These are phyloP conservation scores for Populus tomentosa DNA, from an alignment of 441 rosid species.

Conservation along the genomic window DNA sequence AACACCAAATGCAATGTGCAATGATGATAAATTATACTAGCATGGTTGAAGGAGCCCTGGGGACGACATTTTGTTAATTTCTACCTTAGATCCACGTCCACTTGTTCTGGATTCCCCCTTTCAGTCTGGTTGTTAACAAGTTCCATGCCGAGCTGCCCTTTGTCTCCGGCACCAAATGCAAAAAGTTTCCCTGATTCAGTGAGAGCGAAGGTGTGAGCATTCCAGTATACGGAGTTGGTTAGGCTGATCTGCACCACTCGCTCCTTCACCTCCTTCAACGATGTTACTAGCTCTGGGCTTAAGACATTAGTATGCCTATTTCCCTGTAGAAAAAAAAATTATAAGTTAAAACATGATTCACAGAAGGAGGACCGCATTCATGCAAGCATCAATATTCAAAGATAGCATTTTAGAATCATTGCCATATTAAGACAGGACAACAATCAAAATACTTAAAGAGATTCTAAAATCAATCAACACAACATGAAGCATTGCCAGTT, in stretches of 20 bases:
- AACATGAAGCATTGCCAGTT: neutral
- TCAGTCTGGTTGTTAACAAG: constrained; percentile 59
- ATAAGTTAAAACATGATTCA: neutral
- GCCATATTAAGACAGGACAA: neutral
- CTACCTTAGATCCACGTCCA: constrained; percentile 64
- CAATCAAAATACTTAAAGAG: neutral
- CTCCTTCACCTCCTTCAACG: constrained; percentile 68
- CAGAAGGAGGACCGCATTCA: neutral
- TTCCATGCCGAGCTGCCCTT: constrained; percentile 89
- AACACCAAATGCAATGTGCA: constrained; percentile 41
- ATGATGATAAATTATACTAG: constrained; percentile 13
- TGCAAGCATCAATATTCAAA: neutral
- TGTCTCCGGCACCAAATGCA: constrained; percentile 91
- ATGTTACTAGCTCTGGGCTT: constrained; percentile 72
- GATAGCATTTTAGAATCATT: neutral
- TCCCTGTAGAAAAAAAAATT: constrained; percentile 34
- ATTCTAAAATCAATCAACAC: neutral
- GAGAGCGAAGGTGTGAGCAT: constrained; percentile 91
- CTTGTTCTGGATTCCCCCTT: constrained; percentile 65
- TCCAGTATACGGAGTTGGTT: constrained; percentile 81
- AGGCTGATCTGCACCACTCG: constrained; percentile 79
- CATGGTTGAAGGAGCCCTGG: neutral
- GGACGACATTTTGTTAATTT: constrained; percentile 4
- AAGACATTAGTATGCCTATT: constrained; percentile 60
- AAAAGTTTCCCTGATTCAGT: constrained; percentile 80